Percentiles rank a stretch among this genome's conserved stretches.
Evolutionary conservation across 116 monocot genomes (phyloP).

Genomic region (Trichopus zeylanicus): DNA sequence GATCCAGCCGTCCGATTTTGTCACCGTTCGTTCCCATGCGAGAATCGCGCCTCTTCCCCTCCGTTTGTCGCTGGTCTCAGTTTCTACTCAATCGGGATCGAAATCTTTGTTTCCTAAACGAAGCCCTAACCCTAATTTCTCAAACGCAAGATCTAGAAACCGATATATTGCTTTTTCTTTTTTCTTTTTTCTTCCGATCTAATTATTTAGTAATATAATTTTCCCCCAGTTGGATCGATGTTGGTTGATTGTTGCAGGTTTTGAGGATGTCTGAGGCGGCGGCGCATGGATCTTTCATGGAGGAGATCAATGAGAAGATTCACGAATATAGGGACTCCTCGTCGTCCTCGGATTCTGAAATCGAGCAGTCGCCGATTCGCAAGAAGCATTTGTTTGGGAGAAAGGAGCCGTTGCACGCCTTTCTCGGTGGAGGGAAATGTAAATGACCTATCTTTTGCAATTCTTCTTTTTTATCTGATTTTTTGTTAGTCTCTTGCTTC

Average conservation of each 20-base stretch:
- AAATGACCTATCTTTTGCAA: not conserved
- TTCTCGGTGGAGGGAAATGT: conserved; percentile 75
- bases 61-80: too few relatives aligned
- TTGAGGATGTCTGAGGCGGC: conserved; percentile 32
- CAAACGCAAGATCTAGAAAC: too few relatives aligned
- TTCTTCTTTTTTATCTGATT: not conserved
- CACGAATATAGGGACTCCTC: conserved; percentile 37
- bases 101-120: too few relatives aligned
- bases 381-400: conserved; percentile 67
- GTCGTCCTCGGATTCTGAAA: conserved; percentile 55
- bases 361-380: conserved; percentile 14
- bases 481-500: not conserved
- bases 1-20: too few relatives aligned
- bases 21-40: too few relatives aligned
- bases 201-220: too few relatives aligned
- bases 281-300: conserved; percentile 21
- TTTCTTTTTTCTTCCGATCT: not conserved
- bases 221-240: too few relatives aligned
- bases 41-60: too few relatives aligned
- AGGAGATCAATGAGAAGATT: conserved; percentile 35
- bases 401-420: conserved; percentile 46
- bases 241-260: conserved; percentile 1
- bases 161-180: not conserved
- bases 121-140: too few relatives aligned
- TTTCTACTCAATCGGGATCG: too few relatives aligned